Conservation (phyloP, 345 rosid genomes). For the Noccaea caerulescens region DNA sequence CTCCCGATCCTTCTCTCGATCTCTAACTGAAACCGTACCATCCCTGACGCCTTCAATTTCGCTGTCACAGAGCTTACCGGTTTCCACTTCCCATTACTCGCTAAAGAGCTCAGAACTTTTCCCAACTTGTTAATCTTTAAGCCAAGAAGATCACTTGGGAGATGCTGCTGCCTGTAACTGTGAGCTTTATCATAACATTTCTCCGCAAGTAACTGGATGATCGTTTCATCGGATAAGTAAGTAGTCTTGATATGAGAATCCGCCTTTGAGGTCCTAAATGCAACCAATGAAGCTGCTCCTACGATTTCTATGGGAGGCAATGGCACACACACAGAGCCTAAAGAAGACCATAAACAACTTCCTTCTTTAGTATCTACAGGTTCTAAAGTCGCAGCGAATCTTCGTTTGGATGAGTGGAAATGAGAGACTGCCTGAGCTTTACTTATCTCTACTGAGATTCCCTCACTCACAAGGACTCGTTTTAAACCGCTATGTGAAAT, state of each 20-base stretch:
- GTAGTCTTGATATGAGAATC: conserved; percentile 50
- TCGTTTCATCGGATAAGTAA: conserved; percentile 46
- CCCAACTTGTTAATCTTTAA: conserved; percentile 53
- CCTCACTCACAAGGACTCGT: conserved; percentile 68
- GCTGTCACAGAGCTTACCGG: conserved; percentile 50
- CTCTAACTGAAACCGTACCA: conserved; percentile 62
- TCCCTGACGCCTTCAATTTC: conserved; percentile 52
- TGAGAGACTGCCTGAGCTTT: conserved; percentile 63
- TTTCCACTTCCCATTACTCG: conserved; percentile 34
- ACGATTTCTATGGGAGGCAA: conserved; percentile 54
- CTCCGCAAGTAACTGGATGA: conserved; percentile 64
- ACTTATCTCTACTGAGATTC: conserved; percentile 59
- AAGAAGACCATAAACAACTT: conserved; percentile 40
- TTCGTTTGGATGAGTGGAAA: conserved; percentile 49
- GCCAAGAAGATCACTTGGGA: conserved; percentile 49
- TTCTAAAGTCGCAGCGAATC: conserved; percentile 41
- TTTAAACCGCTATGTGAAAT: conserved; percentile 52
- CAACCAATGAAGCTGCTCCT: conserved; percentile 69
- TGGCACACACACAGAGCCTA: conserved; percentile 48
- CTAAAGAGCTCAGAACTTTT: conserved; percentile 49
- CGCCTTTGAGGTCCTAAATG: conserved; percentile 51
- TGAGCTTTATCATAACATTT: conserved; percentile 56
- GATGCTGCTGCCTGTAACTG: conserved; percentile 38
- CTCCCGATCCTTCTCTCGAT: conserved; percentile 54
- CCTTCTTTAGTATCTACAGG: conserved; percentile 22